phyloP scores from a whole-genome alignment of 306 rosid genomes.

The Dryas alaskensis region DNA sequence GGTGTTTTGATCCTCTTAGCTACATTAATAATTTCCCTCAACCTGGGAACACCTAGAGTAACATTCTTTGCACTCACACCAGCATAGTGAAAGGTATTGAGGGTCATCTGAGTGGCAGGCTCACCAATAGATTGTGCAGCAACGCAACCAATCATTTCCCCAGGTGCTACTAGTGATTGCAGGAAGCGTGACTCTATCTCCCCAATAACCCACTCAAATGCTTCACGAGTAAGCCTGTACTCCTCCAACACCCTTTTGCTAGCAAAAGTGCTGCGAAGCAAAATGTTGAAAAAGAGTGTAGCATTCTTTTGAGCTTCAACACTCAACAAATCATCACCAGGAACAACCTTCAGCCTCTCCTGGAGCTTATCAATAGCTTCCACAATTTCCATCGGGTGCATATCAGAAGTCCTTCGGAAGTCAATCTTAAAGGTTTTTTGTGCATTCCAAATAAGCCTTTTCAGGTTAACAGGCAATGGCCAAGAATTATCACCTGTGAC shows the following conservation, averaged over 20 bases:
- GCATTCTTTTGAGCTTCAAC: conserved; percentile 98
- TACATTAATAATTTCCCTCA: conserved; percentile 96
- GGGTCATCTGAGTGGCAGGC: conserved; percentile 99
- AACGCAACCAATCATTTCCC: conserved; percentile 98
- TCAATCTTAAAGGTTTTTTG: conserved; percentile 93
- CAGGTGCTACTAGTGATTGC: conserved; percentile 96
- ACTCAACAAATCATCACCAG: conserved; percentile 89
- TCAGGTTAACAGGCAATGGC: conserved; percentile 93
- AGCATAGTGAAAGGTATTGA: conserved; percentile 98
- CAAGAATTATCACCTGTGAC: conserved; percentile 82
- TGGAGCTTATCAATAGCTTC: conserved; percentile 99
- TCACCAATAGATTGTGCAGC: conserved; percentile 99
- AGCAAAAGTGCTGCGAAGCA: conserved; percentile 94
- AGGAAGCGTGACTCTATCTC: conserved; percentile 95
- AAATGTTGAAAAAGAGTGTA: conserved; percentile 78
- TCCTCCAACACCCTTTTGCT: conserved; percentile 97
- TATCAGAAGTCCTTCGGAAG: conserved; percentile 89
- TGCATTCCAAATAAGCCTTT: conserved; percentile 98
- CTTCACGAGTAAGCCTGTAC: conserved; percentile 97
- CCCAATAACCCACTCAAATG: conserved; percentile 96
- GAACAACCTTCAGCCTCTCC: conserved; percentile 94
- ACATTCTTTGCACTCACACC: conserved; percentile 99
- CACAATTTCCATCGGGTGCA: conserved; percentile 99
- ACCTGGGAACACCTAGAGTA: conserved; percentile 95
- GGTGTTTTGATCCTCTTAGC: conserved; percentile 98